Evolutionary conservation across 2,329 filamentous ascomycete species (phyloP).

Genomic region (Epichloe brachyelytri): DNA sequence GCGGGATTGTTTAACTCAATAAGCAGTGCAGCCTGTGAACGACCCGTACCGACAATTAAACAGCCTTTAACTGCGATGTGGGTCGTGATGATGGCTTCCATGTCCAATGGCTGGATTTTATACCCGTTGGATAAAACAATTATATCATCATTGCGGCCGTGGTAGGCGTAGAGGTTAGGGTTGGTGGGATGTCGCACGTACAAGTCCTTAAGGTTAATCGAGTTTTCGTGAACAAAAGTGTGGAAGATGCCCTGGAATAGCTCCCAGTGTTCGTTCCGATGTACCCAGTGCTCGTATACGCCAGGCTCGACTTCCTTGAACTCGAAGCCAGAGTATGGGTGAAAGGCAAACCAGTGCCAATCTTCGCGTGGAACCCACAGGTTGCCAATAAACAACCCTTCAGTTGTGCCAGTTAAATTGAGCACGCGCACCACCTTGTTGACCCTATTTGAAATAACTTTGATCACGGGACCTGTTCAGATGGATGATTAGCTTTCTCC

Average conservation of each 20-base stretch:
- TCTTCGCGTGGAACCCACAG: conserved; percentile 14
- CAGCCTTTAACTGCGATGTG: conserved; percentile 16
- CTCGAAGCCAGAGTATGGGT: conserved; percentile 22
- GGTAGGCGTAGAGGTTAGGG: conserved; percentile 17
- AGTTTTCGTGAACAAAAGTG: conserved; percentile 16
- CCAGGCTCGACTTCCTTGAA: conserved; percentile 19
- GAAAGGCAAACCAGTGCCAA: conserved; percentile 21
- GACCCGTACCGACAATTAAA: conserved; percentile 15
- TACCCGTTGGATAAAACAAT: conserved; percentile 19
- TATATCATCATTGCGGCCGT: conserved; percentile 18
- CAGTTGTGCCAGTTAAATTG: conserved; percentile 22
- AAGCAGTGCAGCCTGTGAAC: conserved; percentile 15
- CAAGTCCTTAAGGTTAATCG: conserved; percentile 18
- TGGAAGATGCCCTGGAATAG: conserved; percentile 22
- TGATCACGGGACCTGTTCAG: conserved; percentile 15
- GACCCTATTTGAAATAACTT: conserved; percentile 14
- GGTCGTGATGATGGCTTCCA: conserved; percentile 14
- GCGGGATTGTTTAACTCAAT: conserved; percentile 14
- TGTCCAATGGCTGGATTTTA: conserved; percentile 19
- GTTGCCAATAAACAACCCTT: conserved; percentile 22
- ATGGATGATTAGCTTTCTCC: background rate
- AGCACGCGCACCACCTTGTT: conserved; percentile 20
- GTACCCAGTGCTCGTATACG: conserved; percentile 20
- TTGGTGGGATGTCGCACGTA: conserved; percentile 16
- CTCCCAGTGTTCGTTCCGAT: conserved; percentile 16